Percentiles rank a stretch among this genome's conserved stretches.
Evolutionary conservation across 2,329 filamentous ascomycete genomes (phyloP).

Genomic region (Epichloe glyceriae): DNA sequence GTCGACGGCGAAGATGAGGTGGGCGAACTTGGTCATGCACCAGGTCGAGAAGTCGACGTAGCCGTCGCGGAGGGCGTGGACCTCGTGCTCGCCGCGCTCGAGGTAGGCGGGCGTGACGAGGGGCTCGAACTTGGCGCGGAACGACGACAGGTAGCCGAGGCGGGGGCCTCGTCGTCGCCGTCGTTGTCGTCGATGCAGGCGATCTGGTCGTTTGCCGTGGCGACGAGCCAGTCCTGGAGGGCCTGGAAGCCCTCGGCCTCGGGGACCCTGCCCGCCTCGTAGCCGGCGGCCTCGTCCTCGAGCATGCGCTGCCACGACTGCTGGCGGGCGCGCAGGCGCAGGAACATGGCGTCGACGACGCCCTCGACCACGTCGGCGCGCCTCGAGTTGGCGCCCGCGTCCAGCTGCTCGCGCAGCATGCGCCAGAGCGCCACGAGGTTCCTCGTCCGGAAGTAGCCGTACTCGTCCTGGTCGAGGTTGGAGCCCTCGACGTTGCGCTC

Average conservation of each 20-base stretch:
- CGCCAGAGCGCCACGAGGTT: slow-evolving; percentile 93
- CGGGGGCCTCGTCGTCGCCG: slow-evolving; percentile 59
- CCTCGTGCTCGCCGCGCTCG: slow-evolving; percentile 58
- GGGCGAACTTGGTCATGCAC: slow-evolving; percentile 77
- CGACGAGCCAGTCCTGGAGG: slow-evolving; percentile 89
- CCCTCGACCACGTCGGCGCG: slow-evolving; percentile 87
- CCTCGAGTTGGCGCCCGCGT: slow-evolving; percentile 71
- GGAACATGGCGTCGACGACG: slow-evolving; percentile 91
- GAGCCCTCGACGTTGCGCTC: slow-evolving; percentile 60
- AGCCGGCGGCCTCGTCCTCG: slow-evolving; percentile 69
- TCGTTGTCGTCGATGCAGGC: slow-evolving; percentile 92
- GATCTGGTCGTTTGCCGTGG: slow-evolving; percentile 96
- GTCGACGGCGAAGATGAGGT: slow-evolving; percentile 81
- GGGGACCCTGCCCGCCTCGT: slow-evolving; percentile 41
- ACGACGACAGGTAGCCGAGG: slow-evolving; percentile 72
- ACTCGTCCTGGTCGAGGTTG: slow-evolving; percentile 75
- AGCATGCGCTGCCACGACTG: slow-evolving; percentile 77
- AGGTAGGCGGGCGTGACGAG: slow-evolving; percentile 72
- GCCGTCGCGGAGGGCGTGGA: slow-evolving; percentile 67
- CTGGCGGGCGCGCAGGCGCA: slow-evolving; percentile 71
- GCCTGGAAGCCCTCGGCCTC: slow-evolving; percentile 60
- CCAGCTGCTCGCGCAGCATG: slow-evolving; percentile 88
- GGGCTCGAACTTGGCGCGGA: slow-evolving; percentile 70
- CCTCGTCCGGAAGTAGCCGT: slow-evolving; percentile 83
- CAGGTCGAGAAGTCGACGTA: slow-evolving; percentile 93